Conservation (phyloP, 2,329 filamentous ascomycete species). For the Cladosporium phlei region DNA sequence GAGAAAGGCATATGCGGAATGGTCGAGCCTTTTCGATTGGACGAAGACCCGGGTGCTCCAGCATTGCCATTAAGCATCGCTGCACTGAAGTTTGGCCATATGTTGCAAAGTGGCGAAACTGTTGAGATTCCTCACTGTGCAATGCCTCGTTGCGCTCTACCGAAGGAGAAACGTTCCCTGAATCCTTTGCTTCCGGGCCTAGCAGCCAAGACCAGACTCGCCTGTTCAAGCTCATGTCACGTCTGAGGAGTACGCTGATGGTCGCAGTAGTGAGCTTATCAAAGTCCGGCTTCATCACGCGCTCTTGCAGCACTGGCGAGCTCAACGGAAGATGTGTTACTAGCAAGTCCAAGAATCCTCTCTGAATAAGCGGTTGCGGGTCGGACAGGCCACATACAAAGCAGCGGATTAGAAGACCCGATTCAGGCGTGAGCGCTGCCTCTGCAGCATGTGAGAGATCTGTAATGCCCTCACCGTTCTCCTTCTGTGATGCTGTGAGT, state of each 20-base stretch:
- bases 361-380: constrained; percentile 83
- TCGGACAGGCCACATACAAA: constrained; percentile 88
- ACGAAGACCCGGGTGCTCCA: constrained; percentile 52
- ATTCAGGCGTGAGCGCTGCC: constrained; percentile 81
- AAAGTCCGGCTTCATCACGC: constrained; percentile 68
- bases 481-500: background rate
- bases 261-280: constrained; percentile 78
- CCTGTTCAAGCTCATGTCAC: constrained; percentile 95
- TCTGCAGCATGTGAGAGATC: constrained; percentile 50
- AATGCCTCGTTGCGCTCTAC: constrained; percentile 30
- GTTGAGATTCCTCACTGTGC: constrained; percentile 53
- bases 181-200: constrained; percentile 61
- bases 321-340: constrained; percentile 85
- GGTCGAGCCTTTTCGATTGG: constrained; percentile 72
- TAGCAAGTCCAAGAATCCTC: constrained; percentile 87
- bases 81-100: constrained; percentile 72
- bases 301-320: constrained; percentile 71
- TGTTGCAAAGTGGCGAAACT: constrained; percentile 68
- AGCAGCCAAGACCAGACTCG: constrained; percentile 95
- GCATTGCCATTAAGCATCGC: constrained; percentile 70
- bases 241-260: constrained; percentile 76
- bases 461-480: background rate
- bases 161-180: constrained; percentile 25
- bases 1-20: constrained; percentile 84
- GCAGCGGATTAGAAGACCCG: constrained; percentile 81